phyloP scores from a whole-genome alignment of 306 rosid species.

The Cucumis hystrix region DNA sequence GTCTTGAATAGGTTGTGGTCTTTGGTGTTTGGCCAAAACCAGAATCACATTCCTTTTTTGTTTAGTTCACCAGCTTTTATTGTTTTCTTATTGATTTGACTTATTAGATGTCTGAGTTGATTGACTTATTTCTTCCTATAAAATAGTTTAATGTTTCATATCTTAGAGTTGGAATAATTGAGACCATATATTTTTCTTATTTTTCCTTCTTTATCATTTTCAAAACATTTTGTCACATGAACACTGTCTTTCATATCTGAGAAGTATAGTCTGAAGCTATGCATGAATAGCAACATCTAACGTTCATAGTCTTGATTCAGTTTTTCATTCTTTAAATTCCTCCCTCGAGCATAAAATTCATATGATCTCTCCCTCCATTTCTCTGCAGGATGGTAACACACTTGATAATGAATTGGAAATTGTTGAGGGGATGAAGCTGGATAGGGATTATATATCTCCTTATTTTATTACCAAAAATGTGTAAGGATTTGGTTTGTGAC shows the following conservation, averaged over 20 bases:
- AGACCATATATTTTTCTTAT: background rate
- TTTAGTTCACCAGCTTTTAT: background rate
- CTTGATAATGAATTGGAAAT: slow-evolving; percentile 84
- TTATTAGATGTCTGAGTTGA: background rate
- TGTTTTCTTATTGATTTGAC: background rate
- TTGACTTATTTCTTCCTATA: background rate
- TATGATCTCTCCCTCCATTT: background rate
- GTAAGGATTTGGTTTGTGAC: slow-evolving; percentile 30
- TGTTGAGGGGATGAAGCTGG: slow-evolving; percentile 98
- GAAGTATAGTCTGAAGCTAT: background rate
- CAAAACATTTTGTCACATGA: background rate
- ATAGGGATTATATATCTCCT: slow-evolving; percentile 91
- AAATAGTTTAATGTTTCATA: background rate
- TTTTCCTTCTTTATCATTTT: background rate
- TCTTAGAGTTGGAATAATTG: background rate
- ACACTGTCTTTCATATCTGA: background rate
- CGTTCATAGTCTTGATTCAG: background rate
- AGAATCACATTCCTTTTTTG: background rate
- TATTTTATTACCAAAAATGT: slow-evolving; percentile 85
- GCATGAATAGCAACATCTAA: background rate
- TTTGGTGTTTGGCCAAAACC: background rate
- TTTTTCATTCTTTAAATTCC: background rate
- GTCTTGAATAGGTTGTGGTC: background rate
- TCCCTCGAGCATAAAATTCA: background rate
- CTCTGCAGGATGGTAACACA: slow-evolving; percentile 79